Conservation (phyloP, 495 filamentous ascomycete genomes). For the Penicillium herquei region DNA sequence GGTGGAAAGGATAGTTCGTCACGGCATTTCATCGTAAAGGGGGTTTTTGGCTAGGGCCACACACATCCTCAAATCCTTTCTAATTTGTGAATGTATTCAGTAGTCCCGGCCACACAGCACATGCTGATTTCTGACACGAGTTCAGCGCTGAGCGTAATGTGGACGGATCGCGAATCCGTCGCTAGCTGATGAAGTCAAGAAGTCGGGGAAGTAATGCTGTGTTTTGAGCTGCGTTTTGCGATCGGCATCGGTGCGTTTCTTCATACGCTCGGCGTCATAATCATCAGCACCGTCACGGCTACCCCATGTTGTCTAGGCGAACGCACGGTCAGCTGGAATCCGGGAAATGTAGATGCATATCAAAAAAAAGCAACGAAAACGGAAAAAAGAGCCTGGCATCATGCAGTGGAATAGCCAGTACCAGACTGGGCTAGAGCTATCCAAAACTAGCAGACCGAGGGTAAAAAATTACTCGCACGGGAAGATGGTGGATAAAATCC, state of each 20-base stretch:
- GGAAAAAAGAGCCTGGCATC: neutral
- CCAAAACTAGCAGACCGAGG: neutral
- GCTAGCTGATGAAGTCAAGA: constrained; percentile 26
- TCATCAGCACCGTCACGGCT: constrained; percentile 58
- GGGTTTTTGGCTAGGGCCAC: neutral
- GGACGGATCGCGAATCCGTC: neutral
- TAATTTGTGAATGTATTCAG: neutral
- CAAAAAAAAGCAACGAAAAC: neutral
- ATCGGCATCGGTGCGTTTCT: constrained; percentile 44
- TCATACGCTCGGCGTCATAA: constrained; percentile 57
- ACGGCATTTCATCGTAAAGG: constrained; percentile 41
- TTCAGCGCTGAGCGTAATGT: neutral
- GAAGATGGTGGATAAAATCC: constrained; percentile 20
- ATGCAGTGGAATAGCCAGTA: neutral
- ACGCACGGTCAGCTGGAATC: constrained; percentile 13
- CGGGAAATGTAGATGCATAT: neutral
- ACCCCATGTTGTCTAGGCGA: constrained; percentile 54
- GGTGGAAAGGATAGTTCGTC: constrained; percentile 24
- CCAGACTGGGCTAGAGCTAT: neutral
- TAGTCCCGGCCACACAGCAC: neutral
- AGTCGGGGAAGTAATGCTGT: constrained; percentile 32
- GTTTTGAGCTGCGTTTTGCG: constrained; percentile 39
- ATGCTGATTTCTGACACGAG: neutral
- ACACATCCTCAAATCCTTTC: neutral
- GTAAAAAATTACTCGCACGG: constrained; percentile 14